Evolutionary conservation across 371 early-diverging fungal genomes (phyloP), one percentile per base, ranked within the genome.

Genomic region (Mucor lusitanicus): DNA sequence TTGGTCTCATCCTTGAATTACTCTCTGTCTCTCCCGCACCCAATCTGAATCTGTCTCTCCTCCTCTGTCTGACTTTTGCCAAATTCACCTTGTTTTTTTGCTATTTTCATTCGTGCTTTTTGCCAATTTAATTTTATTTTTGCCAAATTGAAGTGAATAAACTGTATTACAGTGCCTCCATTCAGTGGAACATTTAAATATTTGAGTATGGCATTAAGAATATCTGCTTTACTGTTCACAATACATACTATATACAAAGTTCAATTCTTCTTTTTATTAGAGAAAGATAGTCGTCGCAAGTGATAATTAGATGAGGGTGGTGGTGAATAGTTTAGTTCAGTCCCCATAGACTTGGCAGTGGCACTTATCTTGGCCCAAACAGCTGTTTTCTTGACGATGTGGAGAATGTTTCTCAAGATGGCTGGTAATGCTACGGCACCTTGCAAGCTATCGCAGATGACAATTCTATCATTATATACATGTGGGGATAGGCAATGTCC

Each of bases 261-360:
- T 40, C 23, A 59, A 23, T 59, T 42, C 27, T 40, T 59, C 40
- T 59, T 59, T 6, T 30, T 30, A 59, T 39, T 5, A 59, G 59
- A 59, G 59, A 39, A 40, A 27, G 59, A 59, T 42, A 59, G 17
- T 59, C 59, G 59, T 61, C 61, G 46, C 48, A 61, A 61, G 61
- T 44, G 25, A 33, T 61, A 61, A 11, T 28, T 28, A 40, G 61
- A 48, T 27, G 42, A 44, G n/a, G 30, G 46, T 25, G 61, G 46
- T 13, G 28, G 53, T 4, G 23, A 53, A 3, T 53, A 25, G 21
- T 4, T 13, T 2, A 11, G 27, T 53, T 6, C 30, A 42, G 19
- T 46, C 30, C 61, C 61, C 30, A 28, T 61, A 28, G 61, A 61
- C 21, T 61, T 44, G 42, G 61, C 13, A 42, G 46, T 42, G 42